phyloP scores from a whole-genome alignment of 306 rosid species.

The Glycine soja region DNA sequence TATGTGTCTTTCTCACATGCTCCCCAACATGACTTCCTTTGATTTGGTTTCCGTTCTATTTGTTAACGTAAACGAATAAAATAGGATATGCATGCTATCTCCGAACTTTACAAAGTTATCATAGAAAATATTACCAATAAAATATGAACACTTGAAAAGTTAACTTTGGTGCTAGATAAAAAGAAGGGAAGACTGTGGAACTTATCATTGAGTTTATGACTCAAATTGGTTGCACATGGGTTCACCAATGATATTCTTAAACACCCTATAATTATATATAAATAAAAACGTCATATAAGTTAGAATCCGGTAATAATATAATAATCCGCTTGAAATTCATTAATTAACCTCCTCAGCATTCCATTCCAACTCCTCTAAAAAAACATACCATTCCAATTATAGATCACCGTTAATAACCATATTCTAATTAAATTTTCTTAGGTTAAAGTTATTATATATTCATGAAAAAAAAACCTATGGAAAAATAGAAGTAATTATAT shows the following conservation, averaged over 20 bases:
- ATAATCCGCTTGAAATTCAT: background rate
- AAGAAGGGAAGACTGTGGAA: conserved; percentile 45
- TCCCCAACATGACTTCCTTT: conserved; percentile 47
- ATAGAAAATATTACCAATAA: conserved; percentile 22
- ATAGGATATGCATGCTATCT: conserved; percentile 39
- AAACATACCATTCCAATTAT: background rate
- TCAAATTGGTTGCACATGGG: conserved; percentile 57
- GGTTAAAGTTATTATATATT: conserved; percentile 13
- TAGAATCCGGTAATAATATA: conserved; percentile 28
- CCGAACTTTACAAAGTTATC: conserved; percentile 35
- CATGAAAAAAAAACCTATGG: too few relatives aligned
- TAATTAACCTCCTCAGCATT: conserved; percentile 27
- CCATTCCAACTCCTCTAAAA: background rate
- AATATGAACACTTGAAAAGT: conserved; percentile 40
- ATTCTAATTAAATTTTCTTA: background rate
- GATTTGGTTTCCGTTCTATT: conserved; percentile 38
- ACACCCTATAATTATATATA: conserved; percentile 30
- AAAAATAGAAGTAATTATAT: too few relatives aligned
- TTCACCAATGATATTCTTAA: conserved; percentile 47
- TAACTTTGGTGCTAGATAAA: conserved; percentile 41
- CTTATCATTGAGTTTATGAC: conserved; percentile 52
- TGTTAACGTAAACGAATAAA: conserved; percentile 35
- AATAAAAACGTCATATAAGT: conserved; percentile 13
- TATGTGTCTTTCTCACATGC: conserved; percentile 53
- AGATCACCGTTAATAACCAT: conserved; percentile 1